Conservation (phyloP, 208 protist genomes). For the Strigomonas culicis region DNA sequence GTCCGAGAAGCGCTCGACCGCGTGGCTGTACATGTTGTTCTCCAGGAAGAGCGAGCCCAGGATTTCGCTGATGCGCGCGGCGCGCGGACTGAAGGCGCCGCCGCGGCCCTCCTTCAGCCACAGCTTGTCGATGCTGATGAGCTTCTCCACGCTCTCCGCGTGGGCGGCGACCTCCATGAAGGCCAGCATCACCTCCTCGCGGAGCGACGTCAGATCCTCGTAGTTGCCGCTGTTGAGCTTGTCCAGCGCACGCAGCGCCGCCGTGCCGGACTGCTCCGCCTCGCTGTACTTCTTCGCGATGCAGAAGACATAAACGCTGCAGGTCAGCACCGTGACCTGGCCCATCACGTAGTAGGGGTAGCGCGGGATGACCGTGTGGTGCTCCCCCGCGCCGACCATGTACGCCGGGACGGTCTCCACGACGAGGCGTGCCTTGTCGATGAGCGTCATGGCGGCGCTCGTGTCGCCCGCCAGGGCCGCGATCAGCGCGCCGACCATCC, state of each 20-base stretch:
- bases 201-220: constrained; percentile 19
- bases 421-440: constrained; percentile 19
- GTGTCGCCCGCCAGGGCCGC: constrained; percentile 9
- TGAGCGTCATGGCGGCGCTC: constrained; percentile 15
- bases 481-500: constrained; percentile 19
- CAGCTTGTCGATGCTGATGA: constrained; percentile 22
- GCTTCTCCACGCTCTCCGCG: constrained; percentile 17
- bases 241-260: constrained; percentile 24
- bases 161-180: constrained; percentile 34
- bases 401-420: constrained; percentile 27
- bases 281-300: constrained; percentile 16
- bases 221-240: constrained; percentile 19
- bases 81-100: constrained; percentile 25
- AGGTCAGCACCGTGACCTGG: constrained; percentile 17
- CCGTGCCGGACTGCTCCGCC: constrained; percentile 22
- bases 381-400: constrained; percentile 6
- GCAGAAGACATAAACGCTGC: constrained; percentile 19
- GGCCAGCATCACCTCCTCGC: constrained; percentile 29
- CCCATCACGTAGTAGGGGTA: constrained; percentile 19
- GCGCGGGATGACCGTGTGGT: constrained; percentile 12
- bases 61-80: constrained; percentile 31
- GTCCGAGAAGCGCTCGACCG: constrained; percentile 39
- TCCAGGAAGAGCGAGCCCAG: constrained; percentile 44
- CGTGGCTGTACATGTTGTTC: constrained; percentile 25
- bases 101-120: constrained; percentile 30